Evolutionary conservation across 495 filamentous ascomycete species (phyloP).

Genomic region (Podospora appendiculata): DNA sequence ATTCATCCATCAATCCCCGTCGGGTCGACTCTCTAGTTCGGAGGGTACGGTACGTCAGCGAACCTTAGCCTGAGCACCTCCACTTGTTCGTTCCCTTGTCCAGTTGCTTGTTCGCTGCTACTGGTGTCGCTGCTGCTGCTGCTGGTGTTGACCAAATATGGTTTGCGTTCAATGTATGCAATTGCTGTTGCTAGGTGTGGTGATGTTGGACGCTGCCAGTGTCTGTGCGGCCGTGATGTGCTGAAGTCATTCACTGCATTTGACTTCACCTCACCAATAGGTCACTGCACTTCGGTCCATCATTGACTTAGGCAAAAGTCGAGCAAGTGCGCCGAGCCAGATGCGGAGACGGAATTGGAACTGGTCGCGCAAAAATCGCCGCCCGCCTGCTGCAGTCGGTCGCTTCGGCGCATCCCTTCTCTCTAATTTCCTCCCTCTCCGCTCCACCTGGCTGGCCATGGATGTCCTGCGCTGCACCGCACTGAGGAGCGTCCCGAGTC

Average conservation of each 20-base stretch:
- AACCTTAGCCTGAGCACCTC: constrained; percentile 22
- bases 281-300: too few relatives aligned
- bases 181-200: too few relatives aligned
- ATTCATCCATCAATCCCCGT: too few relatives aligned
- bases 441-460: not conserved
- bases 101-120: constrained; percentile 3
- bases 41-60: constrained; percentile 8
- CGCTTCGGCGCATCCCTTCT: not conserved
- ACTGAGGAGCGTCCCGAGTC: too few relatives aligned
- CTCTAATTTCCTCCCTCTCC: constrained; percentile 8
- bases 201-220: too few relatives aligned
- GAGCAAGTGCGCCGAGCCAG: too few relatives aligned
- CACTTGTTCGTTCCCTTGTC: constrained; percentile 11
- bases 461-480: too few relatives aligned
- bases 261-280: not conserved
- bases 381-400: too few relatives aligned
- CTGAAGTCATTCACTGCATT: not conserved
- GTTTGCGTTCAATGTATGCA: too few relatives aligned
- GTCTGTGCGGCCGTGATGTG: not conserved
- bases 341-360: too few relatives aligned
- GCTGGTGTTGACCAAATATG: not conserved
- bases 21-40: constrained; percentile 1
- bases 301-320: too few relatives aligned
- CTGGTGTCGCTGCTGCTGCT: constrained; percentile 3
- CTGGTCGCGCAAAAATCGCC: too few relatives aligned